Conservation (phyloP, 2,329 filamentous ascomycete genomes). For the Sporothrix inflata region DNA sequence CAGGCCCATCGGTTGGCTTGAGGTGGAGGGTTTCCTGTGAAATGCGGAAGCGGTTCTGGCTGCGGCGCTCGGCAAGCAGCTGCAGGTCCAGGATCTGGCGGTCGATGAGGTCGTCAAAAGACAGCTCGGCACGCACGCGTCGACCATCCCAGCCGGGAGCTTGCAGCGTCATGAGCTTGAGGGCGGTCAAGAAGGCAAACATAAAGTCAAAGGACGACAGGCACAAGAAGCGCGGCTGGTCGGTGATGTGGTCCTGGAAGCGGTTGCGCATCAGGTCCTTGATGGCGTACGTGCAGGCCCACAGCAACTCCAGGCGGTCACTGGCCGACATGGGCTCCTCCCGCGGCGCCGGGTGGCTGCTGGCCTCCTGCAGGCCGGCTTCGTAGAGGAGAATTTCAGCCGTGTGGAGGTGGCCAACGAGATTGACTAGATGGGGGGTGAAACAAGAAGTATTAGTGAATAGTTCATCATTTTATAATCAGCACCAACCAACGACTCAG, state of each 20-base stretch:
- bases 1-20: background rate
- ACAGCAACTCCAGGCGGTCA: constrained; percentile 52
- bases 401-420: constrained; percentile 49
- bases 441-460: constrained; percentile 3
- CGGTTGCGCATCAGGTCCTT: constrained; percentile 46
- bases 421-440: constrained; percentile 39
- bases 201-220: constrained; percentile 53
- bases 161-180: constrained; percentile 52
- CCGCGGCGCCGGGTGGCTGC: constrained; percentile 34
- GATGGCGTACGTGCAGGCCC: constrained; percentile 48
- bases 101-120: constrained; percentile 40
- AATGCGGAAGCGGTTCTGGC: constrained; percentile 5
- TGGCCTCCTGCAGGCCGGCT: constrained; percentile 48
- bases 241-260: constrained; percentile 33
- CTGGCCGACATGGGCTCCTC: constrained; percentile 41
- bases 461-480: background rate
- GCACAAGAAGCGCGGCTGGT: constrained; percentile 48
- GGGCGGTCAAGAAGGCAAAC: constrained; percentile 50
- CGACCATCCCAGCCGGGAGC: constrained; percentile 52
- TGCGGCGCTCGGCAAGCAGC: constrained; percentile 36
- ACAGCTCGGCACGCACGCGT: constrained; percentile 44
- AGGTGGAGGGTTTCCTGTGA: background rate
- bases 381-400: constrained; percentile 54
- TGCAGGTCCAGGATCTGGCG: constrained; percentile 41
- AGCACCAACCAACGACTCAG: background rate